Base-by-base conservation (phyloP, 2,329 filamentous ascomycete species). In the Aspergillus quadricinctus region DNA sequence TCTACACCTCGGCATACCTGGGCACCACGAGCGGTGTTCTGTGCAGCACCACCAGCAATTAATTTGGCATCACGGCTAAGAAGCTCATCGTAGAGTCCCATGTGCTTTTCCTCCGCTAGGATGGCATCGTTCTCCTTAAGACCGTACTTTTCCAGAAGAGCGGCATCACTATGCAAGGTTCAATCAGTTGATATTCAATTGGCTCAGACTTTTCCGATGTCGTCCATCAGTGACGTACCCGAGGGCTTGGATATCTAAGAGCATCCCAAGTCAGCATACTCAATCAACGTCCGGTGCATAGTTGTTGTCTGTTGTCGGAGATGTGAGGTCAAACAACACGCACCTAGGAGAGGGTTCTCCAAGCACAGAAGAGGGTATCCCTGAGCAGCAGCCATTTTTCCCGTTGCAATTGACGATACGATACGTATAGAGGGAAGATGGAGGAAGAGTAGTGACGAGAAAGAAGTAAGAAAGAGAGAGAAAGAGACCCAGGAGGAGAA, bases 61-160 rank as follows among this genome's bases (percentile, higher is more conserved):
- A 97, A 83, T 80, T 96, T 95, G 62, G 93, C 93, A 68, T 94
- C 86, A 79, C 87, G 90, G 83, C 94, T 88, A 68, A 97, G 85
- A 65, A 97, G 85, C 71, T 99, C 94, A 73, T 97, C 92, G 77
- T 92, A 99, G 71, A 99, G 84, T 48, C 83, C 85, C 72, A 88
- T 82, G 79, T 99, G 94, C 81, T 96, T 88, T 72, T 90, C 86
- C 77, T 96, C 91, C 55, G 93, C 93, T 59, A 99, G 90, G 75
- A 99, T 97, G 69, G 94, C 94, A 76, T 99, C 93, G 80, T 99
- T 96, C 75, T 88, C 83, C 83, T 99, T 97, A 69, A 99, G 83
- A 57, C 80, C 86, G 75, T 99, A 99, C 83, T 97, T 96, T 66
- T 92, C 81, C 59, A 99, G 89, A 55, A 97, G 86, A 29, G 85